phyloP scores from a whole-genome alignment of 1,284 basidiomycete species.

The Puccinia hordei region DNA sequence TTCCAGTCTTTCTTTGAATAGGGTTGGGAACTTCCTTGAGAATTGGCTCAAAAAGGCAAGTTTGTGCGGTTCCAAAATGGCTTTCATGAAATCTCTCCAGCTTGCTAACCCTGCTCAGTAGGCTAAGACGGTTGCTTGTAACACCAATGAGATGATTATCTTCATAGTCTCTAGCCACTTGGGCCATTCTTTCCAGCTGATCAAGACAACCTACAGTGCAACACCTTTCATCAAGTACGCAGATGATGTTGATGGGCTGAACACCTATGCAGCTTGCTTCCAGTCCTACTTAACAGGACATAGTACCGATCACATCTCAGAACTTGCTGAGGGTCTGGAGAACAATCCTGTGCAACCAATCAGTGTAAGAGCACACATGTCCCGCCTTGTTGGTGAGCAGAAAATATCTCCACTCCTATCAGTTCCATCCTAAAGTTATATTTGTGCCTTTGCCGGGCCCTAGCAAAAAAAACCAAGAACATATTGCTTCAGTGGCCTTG shows the following conservation, averaged over 20 bases:
- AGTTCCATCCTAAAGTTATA: background rate
- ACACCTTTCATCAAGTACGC: background rate
- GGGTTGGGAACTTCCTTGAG: background rate
- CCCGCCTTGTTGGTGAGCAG: background rate
- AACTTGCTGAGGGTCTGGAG: background rate
- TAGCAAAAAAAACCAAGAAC: background rate
- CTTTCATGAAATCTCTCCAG: too few species aligned
- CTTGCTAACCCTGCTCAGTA: background rate
- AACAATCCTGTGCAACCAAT: background rate
- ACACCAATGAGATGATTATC: background rate
- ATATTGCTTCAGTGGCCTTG: background rate
- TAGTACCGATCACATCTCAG: background rate
- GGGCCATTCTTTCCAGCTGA: background rate
- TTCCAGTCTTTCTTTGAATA: background rate
- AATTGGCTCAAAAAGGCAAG: background rate
- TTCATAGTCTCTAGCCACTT: background rate
- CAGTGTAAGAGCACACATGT: background rate
- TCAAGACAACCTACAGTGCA: background rate
- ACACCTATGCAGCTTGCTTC: background rate
- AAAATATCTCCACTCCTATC: background rate
- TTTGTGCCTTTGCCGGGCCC: background rate
- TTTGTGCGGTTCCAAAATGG: too few species aligned
- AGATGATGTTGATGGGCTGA: background rate
- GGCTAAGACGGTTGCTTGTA: background rate
- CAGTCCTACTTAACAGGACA: background rate